Evolutionary conservation across 352 stramenopile genomes (phyloP).

Genomic region (Phytopythium mirpurense): DNA sequence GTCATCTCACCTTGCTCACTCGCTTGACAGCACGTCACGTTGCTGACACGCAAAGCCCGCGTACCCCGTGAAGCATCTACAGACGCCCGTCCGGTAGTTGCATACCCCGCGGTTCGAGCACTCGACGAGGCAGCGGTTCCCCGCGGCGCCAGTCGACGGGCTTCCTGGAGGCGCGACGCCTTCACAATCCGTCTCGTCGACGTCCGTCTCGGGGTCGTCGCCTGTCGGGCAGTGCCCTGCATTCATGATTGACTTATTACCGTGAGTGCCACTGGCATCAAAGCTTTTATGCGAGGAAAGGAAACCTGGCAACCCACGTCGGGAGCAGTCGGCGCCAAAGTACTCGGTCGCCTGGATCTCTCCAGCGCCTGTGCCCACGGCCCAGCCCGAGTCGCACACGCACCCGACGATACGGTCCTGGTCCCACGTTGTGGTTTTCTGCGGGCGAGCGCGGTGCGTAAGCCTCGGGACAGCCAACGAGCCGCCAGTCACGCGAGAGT

Average conservation of each 20-base stretch:
- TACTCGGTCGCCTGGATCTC: constrained; percentile 84
- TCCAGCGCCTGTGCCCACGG: constrained; percentile 61
- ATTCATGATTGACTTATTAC: no score
- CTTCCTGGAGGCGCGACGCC: constrained; percentile 36
- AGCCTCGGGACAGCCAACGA: neutral
- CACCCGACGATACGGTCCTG: constrained; percentile 88
- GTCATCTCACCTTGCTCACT: neutral
- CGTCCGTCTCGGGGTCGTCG: constrained; percentile 62
- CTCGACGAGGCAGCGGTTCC: constrained; percentile 90
- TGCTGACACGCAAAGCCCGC: constrained; percentile 50
- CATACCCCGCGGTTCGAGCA: constrained; percentile 91
- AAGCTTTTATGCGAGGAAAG: no score
- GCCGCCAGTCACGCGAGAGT: no score
- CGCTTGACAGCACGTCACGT: constrained; percentile 23
- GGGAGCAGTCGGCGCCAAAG: constrained; percentile 86
- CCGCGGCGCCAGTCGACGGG: constrained; percentile 28
- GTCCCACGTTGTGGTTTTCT: constrained; percentile 83
- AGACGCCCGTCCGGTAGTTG: constrained; percentile 81
- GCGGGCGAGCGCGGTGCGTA: neutral
- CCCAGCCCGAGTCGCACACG: constrained; percentile 83
- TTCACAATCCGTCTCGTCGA: constrained; percentile 75
- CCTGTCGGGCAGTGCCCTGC: constrained; percentile 77
- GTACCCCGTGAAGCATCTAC: constrained; percentile 86
- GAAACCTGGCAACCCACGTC: constrained; percentile 46
- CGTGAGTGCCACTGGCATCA: no score